Base-by-base conservation (phyloP, 345 rosid species). In the Linum usitatissimum region DNA sequence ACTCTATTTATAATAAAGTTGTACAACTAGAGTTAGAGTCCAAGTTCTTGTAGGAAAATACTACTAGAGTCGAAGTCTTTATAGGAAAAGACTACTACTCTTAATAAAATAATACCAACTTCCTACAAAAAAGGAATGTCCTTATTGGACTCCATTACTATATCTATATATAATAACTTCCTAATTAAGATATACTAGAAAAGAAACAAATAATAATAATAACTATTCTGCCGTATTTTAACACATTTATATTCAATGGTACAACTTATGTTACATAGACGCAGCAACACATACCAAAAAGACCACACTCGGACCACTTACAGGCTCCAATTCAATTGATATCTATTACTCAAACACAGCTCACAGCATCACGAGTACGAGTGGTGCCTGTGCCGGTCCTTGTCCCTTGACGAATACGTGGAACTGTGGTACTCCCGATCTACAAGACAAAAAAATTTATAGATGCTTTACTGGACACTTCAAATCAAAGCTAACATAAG, bases 371-470 rank as follows among this genome's bases (percentile, higher is more conserved):
- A 67, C 9, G 78, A 42, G 64, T 68, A 66, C 13, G 65, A 77
- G 30, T 79, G 80, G 70, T 81, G 87, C 54, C 84, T 74, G 57
- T 75, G 76, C 18, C 89, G 79, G 61, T 81, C 89, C 72, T 85
- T 85, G 51, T 86, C 92, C 76, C 86, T 80, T 8, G 85, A 86
- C 7, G 85, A 75, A 68, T 80, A 77, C 0, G 83, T 78, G 19
- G 85, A 80, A 58, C 84, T 63, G 66, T 72, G 72, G 73, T 81
- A 82, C 60, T 81, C 84, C 9, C 78, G 78, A 70, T 86, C 91
- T 86, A 82, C 63, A 64, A 57, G 4, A 34, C 38, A 28, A 19
- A 12, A 39, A 34, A 34, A 34, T 60, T 7, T 60, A 13, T 34
- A 28, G 5, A 55, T 20, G 23, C 5, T 20, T 18, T 19, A 19